These are phyloP conservation scores for Coniferiporia sulphurascens DNA, from an alignment of 1,284 basidiomycete genomes.

Conservation along the genomic window DNA sequence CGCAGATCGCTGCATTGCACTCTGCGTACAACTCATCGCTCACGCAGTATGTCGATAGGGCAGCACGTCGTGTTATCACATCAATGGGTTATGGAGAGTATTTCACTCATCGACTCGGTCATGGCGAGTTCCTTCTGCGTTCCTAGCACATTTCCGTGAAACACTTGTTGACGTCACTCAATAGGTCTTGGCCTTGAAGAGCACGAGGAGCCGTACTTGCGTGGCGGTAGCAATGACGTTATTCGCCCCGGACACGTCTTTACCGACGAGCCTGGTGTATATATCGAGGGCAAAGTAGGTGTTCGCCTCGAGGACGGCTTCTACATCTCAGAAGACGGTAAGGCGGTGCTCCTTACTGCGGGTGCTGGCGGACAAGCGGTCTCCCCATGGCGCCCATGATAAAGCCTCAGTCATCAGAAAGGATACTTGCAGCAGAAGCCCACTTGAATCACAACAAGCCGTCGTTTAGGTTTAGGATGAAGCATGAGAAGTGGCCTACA, in stretches of 20 bases:
- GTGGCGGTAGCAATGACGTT: slow-evolving; percentile 56
- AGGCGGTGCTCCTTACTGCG: slow-evolving; percentile 53
- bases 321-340: slow-evolving; percentile 54
- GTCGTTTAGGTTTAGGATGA: too few species aligned
- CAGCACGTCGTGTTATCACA: slow-evolving; percentile 55
- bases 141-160: not conserved
- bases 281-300: slow-evolving; percentile 74
- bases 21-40: slow-evolving; percentile 45
- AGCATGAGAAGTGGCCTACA: too few species aligned
- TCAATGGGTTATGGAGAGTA: slow-evolving; percentile 47
- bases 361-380: slow-evolving; percentile 55
- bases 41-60: slow-evolving; percentile 57
- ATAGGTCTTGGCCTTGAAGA: slow-evolving; percentile 77
- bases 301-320: slow-evolving; percentile 83
- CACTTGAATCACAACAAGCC: too few species aligned
- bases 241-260: slow-evolving; percentile 69
- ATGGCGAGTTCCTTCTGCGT: slow-evolving; percentile 42
- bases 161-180: not conserved
- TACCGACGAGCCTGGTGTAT: slow-evolving; percentile 81
- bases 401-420: not conserved
- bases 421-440: too few species aligned
- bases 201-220: slow-evolving; percentile 79
- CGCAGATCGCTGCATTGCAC: slow-evolving; percentile 54
- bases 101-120: slow-evolving; percentile 81
- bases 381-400: slow-evolving; percentile 48